These are phyloP conservation scores for Petunia axillaris DNA, from an alignment of 257 asterid genomes.

Conservation along the genomic window DNA sequence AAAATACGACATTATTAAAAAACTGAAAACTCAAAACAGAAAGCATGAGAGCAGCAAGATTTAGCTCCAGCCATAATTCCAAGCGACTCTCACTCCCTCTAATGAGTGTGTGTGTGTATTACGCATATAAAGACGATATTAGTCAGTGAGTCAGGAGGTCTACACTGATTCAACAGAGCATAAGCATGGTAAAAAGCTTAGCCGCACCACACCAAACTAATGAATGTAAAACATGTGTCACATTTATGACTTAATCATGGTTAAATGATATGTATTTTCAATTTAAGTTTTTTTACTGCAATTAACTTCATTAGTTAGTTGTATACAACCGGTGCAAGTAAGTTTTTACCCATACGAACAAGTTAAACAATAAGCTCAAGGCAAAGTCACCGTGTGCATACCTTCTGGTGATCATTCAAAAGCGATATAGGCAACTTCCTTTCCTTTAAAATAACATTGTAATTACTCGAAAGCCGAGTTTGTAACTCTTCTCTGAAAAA, in stretches of 20 bases:
- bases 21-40: not conserved
- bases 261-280: too few relatives aligned
- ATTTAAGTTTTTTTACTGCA: too few relatives aligned
- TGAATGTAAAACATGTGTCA: too few relatives aligned
- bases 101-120: not conserved
- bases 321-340: too few relatives aligned
- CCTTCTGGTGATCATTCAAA: slow-evolving; percentile 88
- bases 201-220: too few relatives aligned
- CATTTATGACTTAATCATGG: too few relatives aligned
- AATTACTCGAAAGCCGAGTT: slow-evolving; percentile 76
- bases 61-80: not conserved
- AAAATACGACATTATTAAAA: slow-evolving; percentile 2
- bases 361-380: not conserved
- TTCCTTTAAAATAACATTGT: slow-evolving; percentile 83
- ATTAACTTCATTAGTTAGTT: too few relatives aligned
- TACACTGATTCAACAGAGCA: not conserved
- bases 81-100: not conserved
- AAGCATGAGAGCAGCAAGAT: not conserved
- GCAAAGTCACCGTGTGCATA: slow-evolving; percentile 27
- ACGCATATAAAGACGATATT: not conserved
- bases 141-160: not conserved
- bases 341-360: too few relatives aligned
- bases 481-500: slow-evolving; percentile 81
- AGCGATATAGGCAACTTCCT: slow-evolving; percentile 91
- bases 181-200: not conserved